phyloP scores from a whole-genome alignment of 495 filamentous ascomycete genomes.

The Hamigera avellanea region DNA sequence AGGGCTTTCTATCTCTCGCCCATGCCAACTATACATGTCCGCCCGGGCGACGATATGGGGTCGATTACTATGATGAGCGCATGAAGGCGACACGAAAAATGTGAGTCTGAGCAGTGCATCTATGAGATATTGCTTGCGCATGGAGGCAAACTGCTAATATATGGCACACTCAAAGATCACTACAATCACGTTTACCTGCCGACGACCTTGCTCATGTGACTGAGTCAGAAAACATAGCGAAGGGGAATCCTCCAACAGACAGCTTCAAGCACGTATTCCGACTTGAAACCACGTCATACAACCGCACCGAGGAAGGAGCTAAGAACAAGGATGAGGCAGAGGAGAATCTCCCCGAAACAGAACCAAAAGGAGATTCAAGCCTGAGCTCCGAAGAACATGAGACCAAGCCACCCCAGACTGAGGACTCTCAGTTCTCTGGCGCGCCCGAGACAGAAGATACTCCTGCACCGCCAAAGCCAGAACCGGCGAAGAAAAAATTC shows the following conservation, averaged over 20 bases:
- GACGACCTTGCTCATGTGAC: background rate
- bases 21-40: conserved; percentile 61
- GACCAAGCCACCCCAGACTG: background rate
- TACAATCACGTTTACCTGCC: background rate
- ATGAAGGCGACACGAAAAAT: conserved; percentile 51
- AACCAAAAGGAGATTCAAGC: background rate
- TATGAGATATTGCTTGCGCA: too few species aligned
- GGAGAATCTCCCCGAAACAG: background rate
- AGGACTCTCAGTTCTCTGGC: background rate
- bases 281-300: background rate
- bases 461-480: conserved; percentile 1
- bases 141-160: background rate
- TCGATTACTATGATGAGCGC: conserved; percentile 58
- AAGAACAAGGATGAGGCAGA: background rate
- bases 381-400: background rate
- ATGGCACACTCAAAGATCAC: background rate
- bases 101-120: conserved; percentile 10
- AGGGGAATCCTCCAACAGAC: background rate
- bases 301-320: background rate
- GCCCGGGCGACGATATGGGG: conserved; percentile 50
- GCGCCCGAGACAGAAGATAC: background rate
- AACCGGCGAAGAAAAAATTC: conserved; percentile 11
- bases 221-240: background rate
- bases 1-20: conserved; percentile 47
- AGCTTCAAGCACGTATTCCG: background rate